Conservation (phyloP, 306 rosid species). For the Mimosa bimucronata region DNA sequence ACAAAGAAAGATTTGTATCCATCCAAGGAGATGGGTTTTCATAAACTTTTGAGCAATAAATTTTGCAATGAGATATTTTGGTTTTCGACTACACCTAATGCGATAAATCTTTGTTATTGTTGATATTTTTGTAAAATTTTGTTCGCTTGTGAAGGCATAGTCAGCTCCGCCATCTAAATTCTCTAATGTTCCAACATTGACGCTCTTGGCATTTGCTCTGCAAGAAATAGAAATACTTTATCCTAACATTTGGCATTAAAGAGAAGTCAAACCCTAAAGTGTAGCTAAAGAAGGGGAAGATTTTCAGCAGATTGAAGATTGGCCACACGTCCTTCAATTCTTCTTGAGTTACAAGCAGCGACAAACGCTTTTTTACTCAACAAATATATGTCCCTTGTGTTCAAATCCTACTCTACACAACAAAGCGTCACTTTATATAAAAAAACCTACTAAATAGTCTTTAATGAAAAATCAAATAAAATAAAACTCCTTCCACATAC, state of each 20-base stretch:
- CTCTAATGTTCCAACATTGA: background rate
- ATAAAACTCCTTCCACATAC: background rate
- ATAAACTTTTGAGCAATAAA: no score
- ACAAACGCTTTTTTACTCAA: background rate
- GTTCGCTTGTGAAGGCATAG: background rate
- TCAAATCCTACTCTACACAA: background rate
- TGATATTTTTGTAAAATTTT: background rate
- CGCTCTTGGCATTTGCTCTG: background rate
- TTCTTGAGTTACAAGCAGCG: background rate
- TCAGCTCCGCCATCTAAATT: background rate
- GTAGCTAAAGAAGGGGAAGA: background rate
- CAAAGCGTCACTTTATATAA: background rate
- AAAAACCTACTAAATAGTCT: background rate
- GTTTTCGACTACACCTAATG: no score
- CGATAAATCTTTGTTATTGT: no score
- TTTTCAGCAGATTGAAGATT: background rate
- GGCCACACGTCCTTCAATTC: background rate
- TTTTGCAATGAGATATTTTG: no score
- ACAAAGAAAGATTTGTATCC: no score
- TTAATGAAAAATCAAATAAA: no score
- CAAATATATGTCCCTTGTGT: background rate
- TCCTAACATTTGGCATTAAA: background rate
- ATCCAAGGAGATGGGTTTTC: no score
- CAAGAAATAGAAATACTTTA: background rate
- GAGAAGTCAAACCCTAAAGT: background rate